Percentiles rank a stretch among this genome's conserved stretches.
Evolutionary conservation across 1,284 basidiomycete genomes (phyloP).

Genomic region (Pholiota adiposa): DNA sequence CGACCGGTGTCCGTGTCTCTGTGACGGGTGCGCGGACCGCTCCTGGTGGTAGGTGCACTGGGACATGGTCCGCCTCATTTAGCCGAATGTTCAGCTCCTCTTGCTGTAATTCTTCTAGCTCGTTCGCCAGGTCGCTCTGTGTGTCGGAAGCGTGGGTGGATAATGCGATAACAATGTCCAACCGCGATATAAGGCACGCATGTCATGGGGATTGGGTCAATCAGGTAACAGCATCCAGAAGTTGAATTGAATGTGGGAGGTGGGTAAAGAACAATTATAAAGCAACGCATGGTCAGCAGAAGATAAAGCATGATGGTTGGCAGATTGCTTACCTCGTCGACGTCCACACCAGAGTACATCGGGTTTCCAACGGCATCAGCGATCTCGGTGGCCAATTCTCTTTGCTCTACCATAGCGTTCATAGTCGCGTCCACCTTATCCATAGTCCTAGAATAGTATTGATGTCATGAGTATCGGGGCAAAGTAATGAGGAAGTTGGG

Average conservation of each 20-base stretch:
- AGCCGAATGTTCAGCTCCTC: conserved; percentile 90
- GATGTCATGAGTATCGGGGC: not conserved
- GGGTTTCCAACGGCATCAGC: conserved; percentile 93
- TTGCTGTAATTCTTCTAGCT: conserved; percentile 92
- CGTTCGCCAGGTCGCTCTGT: conserved; percentile 83
- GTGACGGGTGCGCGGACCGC: conserved; percentile 45
- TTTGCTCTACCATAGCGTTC: conserved; percentile 90
- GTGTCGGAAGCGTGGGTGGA: not conserved
- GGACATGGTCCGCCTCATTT: conserved; percentile 89
- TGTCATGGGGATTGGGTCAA: not conserved
- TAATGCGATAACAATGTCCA: no score
- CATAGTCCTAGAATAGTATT: conserved; percentile 63
- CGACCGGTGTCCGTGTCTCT: conserved; percentile 33
- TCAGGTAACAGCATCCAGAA: not conserved
- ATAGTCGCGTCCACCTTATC: conserved; percentile 94
- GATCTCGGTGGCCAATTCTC: conserved; percentile 95
- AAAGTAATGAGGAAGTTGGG: not conserved
- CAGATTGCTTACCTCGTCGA: conserved; percentile 71
- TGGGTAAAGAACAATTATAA: not conserved
- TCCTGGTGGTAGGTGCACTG: conserved; percentile 82
- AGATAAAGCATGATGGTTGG: conserved; percentile 7
- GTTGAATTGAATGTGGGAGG: not conserved
- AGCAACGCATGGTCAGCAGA: conserved; percentile 12
- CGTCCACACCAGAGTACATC: conserved; percentile 61
- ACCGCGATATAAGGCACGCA: not conserved